Evolutionary conservation across 495 filamentous ascomycete species (phyloP), one percentile per base, ranked within the genome.

Genomic region (Penicillium samsonianum): DNA sequence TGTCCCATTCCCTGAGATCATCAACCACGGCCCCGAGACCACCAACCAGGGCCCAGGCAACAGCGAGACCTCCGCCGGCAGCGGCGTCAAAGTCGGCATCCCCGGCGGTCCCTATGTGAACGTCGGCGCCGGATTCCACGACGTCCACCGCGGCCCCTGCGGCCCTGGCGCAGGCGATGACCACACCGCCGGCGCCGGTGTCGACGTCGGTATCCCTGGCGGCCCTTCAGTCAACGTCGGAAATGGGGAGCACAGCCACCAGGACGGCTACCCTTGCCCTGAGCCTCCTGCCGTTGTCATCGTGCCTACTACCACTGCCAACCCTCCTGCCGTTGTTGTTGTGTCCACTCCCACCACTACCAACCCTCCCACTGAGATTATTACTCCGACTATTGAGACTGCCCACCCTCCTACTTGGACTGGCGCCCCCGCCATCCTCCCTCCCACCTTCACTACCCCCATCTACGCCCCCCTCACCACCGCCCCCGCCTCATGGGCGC

Each of bases 171-270:
- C 61, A 14, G 63, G 55, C 60, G 37, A 37, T 25, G 52, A 65
- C 49, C 50, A 60, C 14, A 53, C 61, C 11, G 63, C 72, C 8
- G 67, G 60, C 14, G 45, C 58, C 25, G 62, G 61, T 17, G 63
- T 59, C 44, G 47, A 48, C 4, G 67, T 67, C 12, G 67, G 65
- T n/a, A 71, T 73, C 41, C 73, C 73, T 3, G 72, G 57, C 12
- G 73, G 73, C 0, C 73, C 73, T 10, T 38, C 30, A 19, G 61
- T 64, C 44, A 56, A 50, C 49, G 50, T 64, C 33, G 67, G 65
- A 16, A 55, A 51, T 8, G 68, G 60, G 25, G 57, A 51, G 55
- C 48, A 71, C 54, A 44, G 62, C 28, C 38, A 50, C 50, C 60
- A 70, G 45, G 47, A 64, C 33, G 64, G 46, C 5, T 46, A 63